Evolutionary conservation across 192 early-diverging fungal genomes (phyloP), one percentile per base, ranked within the genome.

Genomic region (Coemansia sp.): DNA sequence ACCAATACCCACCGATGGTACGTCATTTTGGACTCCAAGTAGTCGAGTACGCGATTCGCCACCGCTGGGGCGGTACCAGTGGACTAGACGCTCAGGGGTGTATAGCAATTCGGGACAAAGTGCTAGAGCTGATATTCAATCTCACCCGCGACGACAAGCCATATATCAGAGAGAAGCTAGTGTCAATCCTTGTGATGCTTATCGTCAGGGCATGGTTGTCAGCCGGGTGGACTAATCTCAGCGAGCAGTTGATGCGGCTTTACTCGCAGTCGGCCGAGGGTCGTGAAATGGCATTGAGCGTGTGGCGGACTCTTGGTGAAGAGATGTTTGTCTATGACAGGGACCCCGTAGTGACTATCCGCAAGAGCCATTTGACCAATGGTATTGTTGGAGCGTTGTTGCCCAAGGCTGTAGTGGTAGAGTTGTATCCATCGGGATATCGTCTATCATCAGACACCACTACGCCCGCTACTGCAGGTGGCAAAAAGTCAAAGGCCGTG

Each of bases 241-340:
- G 71, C 42, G 44, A 61, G 34, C 76, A 78, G 74, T 41, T 84
- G 24, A 66, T 71, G 67, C 73, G 68, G 3, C 41, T 84, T 68
- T 77, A 77, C 27, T 3, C 24, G 44, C 22, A 42, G 62, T 68
- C 72, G 11, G 31, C 5, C 1, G 66, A 20, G 18, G 66, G 67
- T 13, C 71, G 71, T 2, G 81, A 75, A 22, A 64, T 73, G 73
- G 75, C 71, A 41, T 61, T 76, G 59, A 13, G 81, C 13, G 52
- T 84, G 13, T 84, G 81, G 81, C 73, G 63, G 52, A 78, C 76
- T 34, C 62, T 84, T 41, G 81, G 81, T 46, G 81, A 84, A 43
- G 81, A 78, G 65, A 36, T 84, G 67, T 75, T 84, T 78, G 76
- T 78, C 15, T 78, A 70, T 27, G 81, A 84, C 33, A 57, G 76